A percentile compares a stretch with the other conserved stretches of the same genome.
Evolutionary conservation across 495 filamentous ascomycete genomes (phyloP).

Genomic region (Penicillium maclennaniae): DNA sequence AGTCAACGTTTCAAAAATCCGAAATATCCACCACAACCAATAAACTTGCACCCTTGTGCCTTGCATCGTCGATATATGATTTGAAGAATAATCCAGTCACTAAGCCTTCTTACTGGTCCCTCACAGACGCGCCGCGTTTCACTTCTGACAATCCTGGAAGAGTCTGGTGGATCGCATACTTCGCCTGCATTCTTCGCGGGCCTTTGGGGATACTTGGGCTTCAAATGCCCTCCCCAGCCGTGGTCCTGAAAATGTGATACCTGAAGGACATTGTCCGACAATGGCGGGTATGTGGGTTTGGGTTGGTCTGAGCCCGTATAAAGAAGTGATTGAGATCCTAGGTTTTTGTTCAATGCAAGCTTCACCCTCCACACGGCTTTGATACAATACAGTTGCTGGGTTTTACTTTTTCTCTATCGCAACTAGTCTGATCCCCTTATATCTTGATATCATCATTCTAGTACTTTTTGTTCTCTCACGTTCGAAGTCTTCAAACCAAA

Average conservation of each 20-base stretch:
- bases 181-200: not conserved
- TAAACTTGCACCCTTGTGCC: conserved; percentile 5
- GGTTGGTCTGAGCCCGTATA: too few species aligned
- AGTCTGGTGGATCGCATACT: not conserved
- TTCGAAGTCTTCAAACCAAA: not conserved
- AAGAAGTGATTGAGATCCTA: too few species aligned
- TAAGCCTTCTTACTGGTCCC: conserved; percentile 1
- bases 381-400: too few species aligned
- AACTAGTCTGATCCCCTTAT: too few species aligned
- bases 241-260: not conserved
- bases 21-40: conserved; percentile 7
- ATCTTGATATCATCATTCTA: not conserved
- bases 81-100: too few species aligned
- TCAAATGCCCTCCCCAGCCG: not conserved
- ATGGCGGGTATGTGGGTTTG: too few species aligned
- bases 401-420: too few species aligned
- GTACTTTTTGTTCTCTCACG: not conserved
- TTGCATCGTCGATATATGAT: conserved; percentile 4
- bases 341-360: too few species aligned
- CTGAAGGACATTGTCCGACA: too few species aligned
- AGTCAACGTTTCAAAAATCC: not conserved
- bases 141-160: not conserved
- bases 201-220: not conserved
- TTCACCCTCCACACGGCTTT: too few species aligned
- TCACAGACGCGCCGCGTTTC: not conserved